Evolutionary conservation across 306 rosid species (phyloP), one percentile per base, ranked within the genome.

Genomic region (Vigna mungo): DNA sequence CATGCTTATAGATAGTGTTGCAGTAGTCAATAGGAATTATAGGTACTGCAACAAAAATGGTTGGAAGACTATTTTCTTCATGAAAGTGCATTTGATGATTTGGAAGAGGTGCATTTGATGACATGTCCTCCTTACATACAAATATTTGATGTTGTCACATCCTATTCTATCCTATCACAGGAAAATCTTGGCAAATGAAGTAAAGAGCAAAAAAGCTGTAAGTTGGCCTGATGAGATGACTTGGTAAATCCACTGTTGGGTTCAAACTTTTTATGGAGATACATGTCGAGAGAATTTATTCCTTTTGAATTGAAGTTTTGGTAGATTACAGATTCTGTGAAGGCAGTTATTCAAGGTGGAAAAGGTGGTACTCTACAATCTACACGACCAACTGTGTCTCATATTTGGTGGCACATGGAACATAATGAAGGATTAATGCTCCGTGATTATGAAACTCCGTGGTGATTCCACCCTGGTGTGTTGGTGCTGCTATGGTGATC

Each of bases 1-100:
- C 85, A 72, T 74, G 36, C 65, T 67, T 67, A 54, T 30, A 54
- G 32, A 73, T 25, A 81, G 63, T 36, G 55, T 54, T 58, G 43
- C 49, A 60, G 51, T 10, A 13, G 52, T 43, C 53, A 47, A 36
- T 53, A 36, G 8, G 27, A 2, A 36, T 74, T 21, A 18, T 43
- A 43, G 17, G 17, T 30, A 69, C 68, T 59, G 15, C 74, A 2
- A 62, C n/a, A 73, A 59, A 48, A 49, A 27, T 39, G 37, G 58
- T 66, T 60, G 68, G 69, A 52, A 14, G 55, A n/a, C 21, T 30
- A 51, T 41, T 59, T 62, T 30, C 46, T 74, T 74, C 78, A 17
- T 68, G 41, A 41, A 68, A 72, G 37, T 20, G 54, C 32, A 69
- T 49, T 44, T 11, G 5, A 4, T 44, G 48, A 43, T 43, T 56